A percentile compares a stretch with the other conserved stretches of the same genome.
Conservation (phyloP, 345 rosid species). For the Pseudoturritis turrita region DNA sequence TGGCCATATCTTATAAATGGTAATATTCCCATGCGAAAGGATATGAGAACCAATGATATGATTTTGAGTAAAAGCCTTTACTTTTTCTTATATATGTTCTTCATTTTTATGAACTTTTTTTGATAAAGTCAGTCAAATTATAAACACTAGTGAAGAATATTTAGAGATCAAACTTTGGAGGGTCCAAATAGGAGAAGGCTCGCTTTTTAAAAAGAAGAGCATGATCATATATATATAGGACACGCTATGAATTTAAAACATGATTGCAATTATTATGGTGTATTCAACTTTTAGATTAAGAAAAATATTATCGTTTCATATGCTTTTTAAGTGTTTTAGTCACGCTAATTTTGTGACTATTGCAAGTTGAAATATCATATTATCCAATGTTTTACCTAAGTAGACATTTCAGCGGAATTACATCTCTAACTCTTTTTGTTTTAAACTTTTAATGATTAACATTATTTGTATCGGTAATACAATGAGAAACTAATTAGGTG, state of each 20-base stretch:
- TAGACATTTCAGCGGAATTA: too few relatives aligned
- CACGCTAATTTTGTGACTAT: not conserved
- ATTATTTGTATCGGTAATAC: too few relatives aligned
- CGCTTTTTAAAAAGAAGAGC: not conserved
- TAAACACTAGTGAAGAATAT: not conserved
- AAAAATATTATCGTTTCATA: too few relatives aligned
- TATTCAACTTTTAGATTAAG: not conserved
- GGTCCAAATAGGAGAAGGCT: not conserved
- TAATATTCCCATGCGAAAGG: not conserved
- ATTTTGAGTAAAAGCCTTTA: not conserved
- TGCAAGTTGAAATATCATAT: too few relatives aligned
- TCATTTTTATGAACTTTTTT: not conserved
- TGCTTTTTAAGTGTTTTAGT: not conserved
- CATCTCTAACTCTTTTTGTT: too few relatives aligned
- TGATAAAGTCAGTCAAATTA: not conserved
- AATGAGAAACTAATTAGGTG: too few relatives aligned
- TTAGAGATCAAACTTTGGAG: not conserved
- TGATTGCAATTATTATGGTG: constrained; percentile 5
- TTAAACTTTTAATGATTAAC: too few relatives aligned
- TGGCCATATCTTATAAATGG: not conserved
- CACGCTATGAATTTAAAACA: not conserved
- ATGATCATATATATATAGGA: not conserved
- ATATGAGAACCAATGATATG: not conserved
- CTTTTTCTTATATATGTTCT: not conserved
- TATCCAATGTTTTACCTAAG: too few relatives aligned